Evolutionary conservation across 2,329 filamentous ascomycete genomes (phyloP).

Genomic region (Aspergillus jensenii): DNA sequence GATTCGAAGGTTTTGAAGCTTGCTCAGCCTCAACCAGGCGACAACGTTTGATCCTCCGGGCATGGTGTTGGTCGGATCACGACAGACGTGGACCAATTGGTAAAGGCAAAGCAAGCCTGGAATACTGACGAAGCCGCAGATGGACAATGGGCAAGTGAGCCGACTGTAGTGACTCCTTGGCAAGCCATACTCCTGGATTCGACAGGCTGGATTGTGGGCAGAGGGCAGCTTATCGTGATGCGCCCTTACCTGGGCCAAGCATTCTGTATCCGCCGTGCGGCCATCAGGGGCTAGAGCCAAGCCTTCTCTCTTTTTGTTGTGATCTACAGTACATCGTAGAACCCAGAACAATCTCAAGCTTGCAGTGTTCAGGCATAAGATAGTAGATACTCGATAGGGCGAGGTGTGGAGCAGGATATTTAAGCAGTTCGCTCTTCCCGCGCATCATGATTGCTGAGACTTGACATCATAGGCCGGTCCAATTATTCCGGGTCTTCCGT

Average conservation of each 20-base stretch:
- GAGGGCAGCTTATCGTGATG: background rate
- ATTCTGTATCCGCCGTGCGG: slow-evolving; percentile 16
- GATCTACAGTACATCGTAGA: slow-evolving; percentile 10
- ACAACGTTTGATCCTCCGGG: background rate
- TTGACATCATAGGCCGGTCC: slow-evolving; percentile 10
- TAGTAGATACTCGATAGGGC: background rate
- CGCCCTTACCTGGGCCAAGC: slow-evolving; percentile 23
- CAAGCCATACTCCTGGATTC: slow-evolving; percentile 1
- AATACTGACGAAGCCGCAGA: background rate
- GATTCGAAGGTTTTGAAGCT: background rate
- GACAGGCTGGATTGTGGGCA: background rate
- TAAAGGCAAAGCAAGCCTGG: background rate
- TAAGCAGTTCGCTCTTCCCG: background rate
- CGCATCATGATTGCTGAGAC: background rate
- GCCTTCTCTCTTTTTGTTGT: slow-evolving; percentile 7
- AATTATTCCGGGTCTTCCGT: slow-evolving; percentile 7
- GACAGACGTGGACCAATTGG: slow-evolving; percentile 11
- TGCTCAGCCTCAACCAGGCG: slow-evolving; percentile 1
- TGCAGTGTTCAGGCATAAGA: background rate
- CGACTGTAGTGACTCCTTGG: slow-evolving; percentile 7
- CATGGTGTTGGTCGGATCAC: background rate
- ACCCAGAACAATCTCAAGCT: slow-evolving; percentile 2
- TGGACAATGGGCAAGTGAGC: background rate
- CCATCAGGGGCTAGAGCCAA: slow-evolving; percentile 10
- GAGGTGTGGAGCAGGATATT: slow-evolving; percentile 1